Evolutionary conservation across 805 yeast species (phyloP).

Genomic region (Jamesozyma jinghongensis): DNA sequence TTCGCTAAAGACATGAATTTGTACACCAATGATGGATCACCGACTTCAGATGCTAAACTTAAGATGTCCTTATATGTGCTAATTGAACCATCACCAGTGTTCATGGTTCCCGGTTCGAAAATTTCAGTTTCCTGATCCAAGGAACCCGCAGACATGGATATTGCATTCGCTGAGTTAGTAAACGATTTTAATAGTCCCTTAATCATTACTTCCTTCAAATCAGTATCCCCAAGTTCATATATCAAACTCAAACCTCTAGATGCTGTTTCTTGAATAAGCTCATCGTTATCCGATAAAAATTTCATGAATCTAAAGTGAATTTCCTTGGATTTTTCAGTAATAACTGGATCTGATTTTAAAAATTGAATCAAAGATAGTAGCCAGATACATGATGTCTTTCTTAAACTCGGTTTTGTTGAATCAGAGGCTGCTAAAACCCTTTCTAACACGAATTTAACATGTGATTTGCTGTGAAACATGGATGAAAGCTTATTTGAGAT

Average conservation of each 20-base stretch:
- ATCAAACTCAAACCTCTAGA: conserved; percentile 77
- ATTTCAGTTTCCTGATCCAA: conserved; percentile 72
- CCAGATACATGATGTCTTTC: conserved; percentile 81
- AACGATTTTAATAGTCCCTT: conserved; percentile 67
- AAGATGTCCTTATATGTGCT: conserved; percentile 88
- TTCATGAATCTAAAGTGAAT: conserved; percentile 71
- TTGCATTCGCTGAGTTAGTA: conserved; percentile 51
- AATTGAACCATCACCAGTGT: conserved; percentile 75
- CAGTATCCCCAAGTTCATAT: conserved; percentile 65
- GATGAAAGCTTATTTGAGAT: background rate
- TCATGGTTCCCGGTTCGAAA: conserved; percentile 73
- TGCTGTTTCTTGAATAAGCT: conserved; percentile 84
- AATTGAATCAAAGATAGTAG: conserved; percentile 69
- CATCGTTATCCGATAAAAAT: conserved; percentile 74
- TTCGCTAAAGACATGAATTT: conserved; percentile 90
- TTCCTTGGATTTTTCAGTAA: conserved; percentile 40
- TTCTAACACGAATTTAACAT: conserved; percentile 33
- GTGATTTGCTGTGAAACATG: conserved; percentile 3
- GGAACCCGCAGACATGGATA: conserved; percentile 48
- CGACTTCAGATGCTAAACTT: conserved; percentile 84
- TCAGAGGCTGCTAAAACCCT: conserved; percentile 44
- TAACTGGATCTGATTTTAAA: conserved; percentile 41
- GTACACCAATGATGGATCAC: conserved; percentile 89
- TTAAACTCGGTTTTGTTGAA: conserved; percentile 61
- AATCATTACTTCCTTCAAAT: conserved; percentile 62